phyloP scores from a whole-genome alignment of 1,284 basidiomycete genomes.

The Tremellales sp. region DNA sequence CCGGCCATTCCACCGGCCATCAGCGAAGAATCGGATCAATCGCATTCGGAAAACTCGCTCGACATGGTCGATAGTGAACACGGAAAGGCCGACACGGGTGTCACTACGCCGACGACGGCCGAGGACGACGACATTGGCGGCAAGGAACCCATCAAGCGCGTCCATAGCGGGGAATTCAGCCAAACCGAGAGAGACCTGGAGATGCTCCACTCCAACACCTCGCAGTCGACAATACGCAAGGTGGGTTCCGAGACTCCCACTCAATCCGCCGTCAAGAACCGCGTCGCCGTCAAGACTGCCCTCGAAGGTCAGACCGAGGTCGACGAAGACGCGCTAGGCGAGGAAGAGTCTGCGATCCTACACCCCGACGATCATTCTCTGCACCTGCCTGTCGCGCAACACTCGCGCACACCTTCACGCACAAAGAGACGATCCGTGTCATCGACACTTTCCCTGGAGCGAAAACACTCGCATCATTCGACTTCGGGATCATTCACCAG shows the following conservation, averaged over 20 bases:
- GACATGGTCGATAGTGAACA: constrained; percentile 32
- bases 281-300: constrained; percentile 13
- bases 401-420: constrained; percentile 79
- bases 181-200: constrained; percentile 33
- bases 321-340: constrained; percentile 25
- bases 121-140: constrained; percentile 34
- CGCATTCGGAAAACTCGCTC: constrained; percentile 19
- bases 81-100: constrained; percentile 21
- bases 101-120: constrained; percentile 43
- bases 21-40: constrained; percentile 1
- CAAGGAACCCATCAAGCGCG: background rate
- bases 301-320: constrained; percentile 40
- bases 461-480: constrained; percentile 41
- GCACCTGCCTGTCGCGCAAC: constrained; percentile 44
- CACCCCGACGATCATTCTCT: constrained; percentile 32
- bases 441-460: constrained; percentile 58
- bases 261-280: constrained; percentile 6
- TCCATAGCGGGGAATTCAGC: constrained; percentile 37
- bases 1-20: constrained; percentile 2
- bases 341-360: constrained; percentile 16
- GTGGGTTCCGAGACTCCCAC: constrained; percentile 5
- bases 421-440: constrained; percentile 93
- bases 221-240: constrained; percentile 48
- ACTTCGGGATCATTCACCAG: constrained; percentile 32
- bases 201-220: constrained; percentile 45